Evolutionary conservation across 192 early-diverging fungal genomes (phyloP).

Genomic region (Coemansia sp.): DNA sequence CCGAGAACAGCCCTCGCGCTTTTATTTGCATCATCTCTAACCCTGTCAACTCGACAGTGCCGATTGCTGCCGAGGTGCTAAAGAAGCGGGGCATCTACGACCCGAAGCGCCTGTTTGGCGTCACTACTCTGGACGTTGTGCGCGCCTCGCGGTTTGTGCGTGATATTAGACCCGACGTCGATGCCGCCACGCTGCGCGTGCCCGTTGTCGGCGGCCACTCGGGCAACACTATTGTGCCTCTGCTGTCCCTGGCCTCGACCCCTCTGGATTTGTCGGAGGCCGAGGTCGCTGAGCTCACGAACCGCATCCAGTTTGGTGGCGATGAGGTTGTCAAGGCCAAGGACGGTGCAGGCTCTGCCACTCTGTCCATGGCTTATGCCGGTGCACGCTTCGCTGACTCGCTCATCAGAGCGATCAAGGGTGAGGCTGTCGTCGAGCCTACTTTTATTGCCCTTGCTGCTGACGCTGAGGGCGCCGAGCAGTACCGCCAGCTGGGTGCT

Average conservation of each 20-base stretch:
- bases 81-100: constrained; percentile 86
- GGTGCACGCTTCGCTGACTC: constrained; percentile 91
- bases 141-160: constrained; percentile 94
- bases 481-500: constrained; percentile 56
- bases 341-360: constrained; percentile 89
- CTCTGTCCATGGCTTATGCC: constrained; percentile 87
- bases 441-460: constrained; percentile 72
- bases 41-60: constrained; percentile 97
- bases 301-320: constrained; percentile 99
- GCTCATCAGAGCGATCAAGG: constrained; percentile 76
- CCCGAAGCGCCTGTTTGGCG: constrained; percentile 87
- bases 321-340: constrained; percentile 99
- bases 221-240: constrained; percentile 95
- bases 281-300: constrained; percentile 83
- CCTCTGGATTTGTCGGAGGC: constrained; percentile 71
- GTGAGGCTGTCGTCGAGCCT: constrained; percentile 83
- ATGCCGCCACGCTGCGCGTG: constrained; percentile 69
- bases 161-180: constrained; percentile 70
- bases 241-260: constrained; percentile 77
- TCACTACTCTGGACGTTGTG: constrained; percentile 96
- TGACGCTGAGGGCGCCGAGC: constrained; percentile 54
- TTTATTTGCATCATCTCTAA: constrained; percentile 88
- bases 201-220: constrained; percentile 95
- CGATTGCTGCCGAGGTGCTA: constrained; percentile 87
- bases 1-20: constrained; percentile 79